Percentiles rank a stretch among this genome's conserved stretches.
phyloP scores from a whole-genome alignment of 352 stramenopile genomes.

The Globisporangium middletonii region DNA sequence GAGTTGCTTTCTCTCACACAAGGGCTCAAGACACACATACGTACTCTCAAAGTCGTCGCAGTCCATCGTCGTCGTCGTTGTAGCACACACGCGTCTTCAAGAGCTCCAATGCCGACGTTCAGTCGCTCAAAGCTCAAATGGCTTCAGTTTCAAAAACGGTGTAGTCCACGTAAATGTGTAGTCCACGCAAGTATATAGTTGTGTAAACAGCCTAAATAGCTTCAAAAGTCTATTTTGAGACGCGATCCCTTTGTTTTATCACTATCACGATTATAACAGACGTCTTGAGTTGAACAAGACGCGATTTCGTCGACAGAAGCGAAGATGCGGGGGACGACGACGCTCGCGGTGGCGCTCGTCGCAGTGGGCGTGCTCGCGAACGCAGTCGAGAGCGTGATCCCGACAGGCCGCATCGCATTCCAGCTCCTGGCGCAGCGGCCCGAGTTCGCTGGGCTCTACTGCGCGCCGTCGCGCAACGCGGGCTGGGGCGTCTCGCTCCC shows the following conservation, averaged over 20 bases:
- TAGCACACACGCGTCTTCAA: background rate
- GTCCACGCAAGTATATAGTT: no score
- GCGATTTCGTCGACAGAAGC: no score
- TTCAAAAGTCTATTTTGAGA: no score
- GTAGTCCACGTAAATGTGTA: no score
- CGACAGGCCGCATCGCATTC: conserved; percentile 37
- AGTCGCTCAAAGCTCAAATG: no score
- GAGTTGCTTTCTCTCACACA: background rate
- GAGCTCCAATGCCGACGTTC: background rate
- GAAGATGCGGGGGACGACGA: background rate
- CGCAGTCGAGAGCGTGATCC: conserved; percentile 24
- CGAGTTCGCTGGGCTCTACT: conserved; percentile 44
- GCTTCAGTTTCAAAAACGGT: background rate
- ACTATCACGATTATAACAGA: no score
- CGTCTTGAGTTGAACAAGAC: no score
- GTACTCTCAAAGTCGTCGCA: conserved; percentile 76
- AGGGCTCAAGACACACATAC: background rate
- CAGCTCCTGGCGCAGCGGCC: conserved; percentile 25
- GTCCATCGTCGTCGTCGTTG: conserved; percentile 13
- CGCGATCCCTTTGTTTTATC: no score
- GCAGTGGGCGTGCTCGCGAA: conserved; percentile 2
- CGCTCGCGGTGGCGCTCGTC: conserved; percentile 8
- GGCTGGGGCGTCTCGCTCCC: conserved; percentile 56
- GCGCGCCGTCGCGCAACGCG: conserved; percentile 37
- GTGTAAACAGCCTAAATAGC: no score